Evolutionary conservation across 2,329 filamentous ascomycete species (phyloP).

Genomic region (Paracamarosporium sp.): DNA sequence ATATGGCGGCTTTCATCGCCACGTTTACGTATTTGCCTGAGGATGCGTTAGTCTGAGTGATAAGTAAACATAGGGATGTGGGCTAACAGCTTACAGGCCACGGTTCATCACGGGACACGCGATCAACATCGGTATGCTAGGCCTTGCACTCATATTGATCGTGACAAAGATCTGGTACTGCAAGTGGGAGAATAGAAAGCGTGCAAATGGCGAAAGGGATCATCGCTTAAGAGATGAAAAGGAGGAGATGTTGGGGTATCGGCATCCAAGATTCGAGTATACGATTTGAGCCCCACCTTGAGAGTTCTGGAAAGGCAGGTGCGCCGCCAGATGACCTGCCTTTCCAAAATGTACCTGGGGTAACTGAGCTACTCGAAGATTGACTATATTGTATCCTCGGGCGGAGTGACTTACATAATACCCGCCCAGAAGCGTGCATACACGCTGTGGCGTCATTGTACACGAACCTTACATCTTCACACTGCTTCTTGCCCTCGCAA

Average conservation of each 20-base stretch:
- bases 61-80: not conserved
- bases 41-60: conserved; percentile 44
- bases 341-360: not conserved
- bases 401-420: too few species aligned
- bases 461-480: too few species aligned
- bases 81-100: conserved; percentile 13
- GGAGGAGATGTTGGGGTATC: conserved; percentile 33
- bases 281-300: conserved; percentile 12
- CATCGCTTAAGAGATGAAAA: conserved; percentile 29
- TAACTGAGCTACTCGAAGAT: too few species aligned
- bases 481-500: too few species aligned
- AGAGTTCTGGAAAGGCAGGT: too few species aligned
- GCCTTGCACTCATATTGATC: conserved; percentile 28
- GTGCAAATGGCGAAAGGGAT: conserved; percentile 29
- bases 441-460: too few species aligned
- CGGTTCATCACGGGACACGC: conserved; percentile 29
- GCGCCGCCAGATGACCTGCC: not conserved
- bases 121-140: conserved; percentile 34
- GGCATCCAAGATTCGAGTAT: conserved; percentile 39
- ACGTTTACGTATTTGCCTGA: conserved; percentile 58
- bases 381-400: too few species aligned
- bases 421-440: too few species aligned
- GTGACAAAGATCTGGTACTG: conserved; percentile 30
- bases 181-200: conserved; percentile 34
- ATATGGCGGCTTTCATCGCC: conserved; percentile 58